A percentile compares a stretch with the other conserved stretches of the same genome.
Conservation (phyloP, 2,329 filamentous ascomycete species). For the Phyllosticta citrichinensis region DNA sequence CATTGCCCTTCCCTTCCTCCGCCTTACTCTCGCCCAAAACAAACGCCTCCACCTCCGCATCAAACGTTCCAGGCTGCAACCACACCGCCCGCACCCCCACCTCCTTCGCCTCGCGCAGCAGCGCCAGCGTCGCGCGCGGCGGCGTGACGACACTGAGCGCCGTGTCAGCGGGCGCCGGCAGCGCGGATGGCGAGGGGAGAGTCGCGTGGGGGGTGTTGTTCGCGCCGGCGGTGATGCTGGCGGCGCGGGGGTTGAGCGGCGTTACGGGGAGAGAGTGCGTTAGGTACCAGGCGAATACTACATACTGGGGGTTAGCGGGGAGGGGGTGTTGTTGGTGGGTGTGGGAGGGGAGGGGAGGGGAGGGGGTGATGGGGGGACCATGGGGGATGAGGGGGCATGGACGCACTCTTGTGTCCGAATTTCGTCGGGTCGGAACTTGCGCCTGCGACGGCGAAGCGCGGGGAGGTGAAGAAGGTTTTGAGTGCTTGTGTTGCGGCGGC, state of each 20-base stretch:
- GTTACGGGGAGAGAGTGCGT: conserved; percentile 64
- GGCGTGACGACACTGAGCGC: conserved; percentile 82
- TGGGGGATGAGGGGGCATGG: too few species aligned
- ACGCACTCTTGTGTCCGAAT: conserved; percentile 74
- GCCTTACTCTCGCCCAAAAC: too few species aligned
- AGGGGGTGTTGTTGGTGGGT: too few species aligned
- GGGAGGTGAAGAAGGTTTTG: conserved; percentile 68
- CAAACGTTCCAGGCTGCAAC: conserved; percentile 84
- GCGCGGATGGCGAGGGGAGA: conserved; percentile 52
- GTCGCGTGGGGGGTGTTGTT: conserved; percentile 50
- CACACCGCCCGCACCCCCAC: conserved; percentile 67
- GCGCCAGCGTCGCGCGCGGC: conserved; percentile 61
- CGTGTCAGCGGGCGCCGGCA: conserved; percentile 59
- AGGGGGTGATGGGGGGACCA: background rate
- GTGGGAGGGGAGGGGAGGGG: conserved; percentile 26
- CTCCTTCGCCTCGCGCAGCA: conserved; percentile 67
- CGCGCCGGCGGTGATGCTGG: conserved; percentile 56
- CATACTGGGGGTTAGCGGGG: too few species aligned
- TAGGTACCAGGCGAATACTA: conserved; percentile 91
- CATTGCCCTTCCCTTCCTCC: too few species aligned
- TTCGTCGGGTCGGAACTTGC: conserved; percentile 77
- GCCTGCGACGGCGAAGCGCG: conserved; percentile 78
- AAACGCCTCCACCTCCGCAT: conserved; percentile 62
- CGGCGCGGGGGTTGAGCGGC: conserved; percentile 68
- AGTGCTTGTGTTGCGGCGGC: conserved; percentile 42